Conservation (phyloP, 768 basidiomycete species). For the Lentinus tigrinus region DNA sequence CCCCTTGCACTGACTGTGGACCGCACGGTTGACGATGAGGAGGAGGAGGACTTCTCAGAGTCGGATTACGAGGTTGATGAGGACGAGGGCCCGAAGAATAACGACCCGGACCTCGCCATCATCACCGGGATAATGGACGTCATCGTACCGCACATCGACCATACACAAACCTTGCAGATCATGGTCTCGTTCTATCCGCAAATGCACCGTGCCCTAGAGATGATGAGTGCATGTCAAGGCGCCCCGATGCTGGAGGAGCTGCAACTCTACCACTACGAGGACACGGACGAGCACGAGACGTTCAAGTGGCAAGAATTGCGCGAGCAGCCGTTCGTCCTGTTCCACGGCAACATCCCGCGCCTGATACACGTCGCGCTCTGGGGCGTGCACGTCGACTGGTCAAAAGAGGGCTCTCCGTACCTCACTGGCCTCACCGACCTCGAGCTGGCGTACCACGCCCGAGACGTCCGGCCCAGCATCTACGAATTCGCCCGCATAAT, state of each 20-base stretch:
- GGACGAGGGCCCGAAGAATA: conserved; percentile 10
- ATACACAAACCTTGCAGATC: conserved; percentile 54
- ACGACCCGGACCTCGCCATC: conserved; percentile 16
- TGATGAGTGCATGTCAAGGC: conserved; percentile 35
- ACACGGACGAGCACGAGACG: conserved; percentile 38
- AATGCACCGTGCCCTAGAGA: conserved; percentile 36
- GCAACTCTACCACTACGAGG: conserved; percentile 55
- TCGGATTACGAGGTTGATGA: conserved; percentile 14
- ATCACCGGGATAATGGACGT: conserved; percentile 28
- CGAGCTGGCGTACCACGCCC: conserved; percentile 60
- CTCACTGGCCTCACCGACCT: conserved; percentile 48
- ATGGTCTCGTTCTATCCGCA: conserved; percentile 41
- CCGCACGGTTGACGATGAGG: conserved; percentile 23
- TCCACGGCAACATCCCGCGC: conserved; percentile 50
- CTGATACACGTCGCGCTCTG: conserved; percentile 52
- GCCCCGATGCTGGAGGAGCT: conserved; percentile 57
- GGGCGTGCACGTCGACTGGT: conserved; percentile 75
- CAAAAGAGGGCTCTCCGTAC: conserved; percentile 35
- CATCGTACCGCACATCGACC: conserved; percentile 51
- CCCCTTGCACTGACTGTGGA: conserved; percentile 55
- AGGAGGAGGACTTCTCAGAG: conserved; percentile 5
- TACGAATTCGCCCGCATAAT: conserved; percentile 52
- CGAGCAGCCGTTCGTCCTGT: conserved; percentile 48
- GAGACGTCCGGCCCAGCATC: conserved; percentile 64
- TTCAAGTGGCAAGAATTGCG: conserved; percentile 43